Evolutionary conservation across 2,329 filamentous ascomycete genomes (phyloP), one percentile per base, ranked within the genome.

Genomic region (Madurella mycetomatis): DNA sequence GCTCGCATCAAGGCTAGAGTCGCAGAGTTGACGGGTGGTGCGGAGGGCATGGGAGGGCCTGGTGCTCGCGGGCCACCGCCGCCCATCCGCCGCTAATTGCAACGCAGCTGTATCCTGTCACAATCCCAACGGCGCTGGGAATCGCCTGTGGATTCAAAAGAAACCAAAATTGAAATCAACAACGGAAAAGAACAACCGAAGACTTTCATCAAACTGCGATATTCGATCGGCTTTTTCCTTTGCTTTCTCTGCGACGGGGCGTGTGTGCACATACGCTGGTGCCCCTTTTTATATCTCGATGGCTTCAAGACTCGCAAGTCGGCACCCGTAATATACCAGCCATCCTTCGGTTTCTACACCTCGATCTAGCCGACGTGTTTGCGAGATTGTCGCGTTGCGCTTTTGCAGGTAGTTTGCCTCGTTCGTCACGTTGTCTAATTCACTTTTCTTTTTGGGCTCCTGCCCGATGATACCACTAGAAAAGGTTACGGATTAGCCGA

Each of bases 1-100:
- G 94, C 94, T 47, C 88, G 94, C 60, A 99, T 99, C 80, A 97
- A 96, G 75, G 94, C 94, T 56, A 87, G 94, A 58, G 94, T 99
- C 55, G 94, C 94, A 49, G 91, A 96, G 70, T 75, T 99, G 64
- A 99, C 94, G 1, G 87, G 87, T 64, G 89, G 88, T 70, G 89
- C 89, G 81, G 88, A 92, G 66, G 76, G 73, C 42, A 70, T 70
- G 34, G 66, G 64, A 41, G 69, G 66, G 7, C 74, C 79, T 25
- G 69, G 64, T 55, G 66, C 62, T 48, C 65, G 65, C 12, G 17
- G 16, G 34, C 66, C 69, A 37, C 67, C 60, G 11, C 55, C 69
- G 56, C 66, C 70, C 49, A 55, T 67, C 52, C 61, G 70, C 58
- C 62, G 64, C 31, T 64, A 64, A 55, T 49, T 39, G 42, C 51